Percentiles rank a stretch among this genome's conserved stretches.
Conservation (phyloP, 805 yeast species). For the Sugiyamaella mastotermitis region DNA sequence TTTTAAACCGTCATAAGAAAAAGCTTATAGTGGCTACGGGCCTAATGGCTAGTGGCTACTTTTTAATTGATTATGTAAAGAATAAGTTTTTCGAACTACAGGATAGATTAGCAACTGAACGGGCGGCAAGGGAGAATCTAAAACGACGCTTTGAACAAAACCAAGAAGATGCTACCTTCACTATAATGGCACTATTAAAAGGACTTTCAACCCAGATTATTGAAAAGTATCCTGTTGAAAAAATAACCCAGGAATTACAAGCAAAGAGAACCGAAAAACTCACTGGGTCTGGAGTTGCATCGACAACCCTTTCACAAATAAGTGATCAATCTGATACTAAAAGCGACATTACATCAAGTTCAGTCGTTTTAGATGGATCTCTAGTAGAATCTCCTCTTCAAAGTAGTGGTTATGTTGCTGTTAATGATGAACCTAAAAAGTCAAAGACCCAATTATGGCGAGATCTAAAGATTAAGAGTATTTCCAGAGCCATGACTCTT, state of each 20-base stretch:
- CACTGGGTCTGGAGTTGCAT: no score
- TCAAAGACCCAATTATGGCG: constrained; percentile 75
- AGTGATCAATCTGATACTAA: constrained; percentile 1
- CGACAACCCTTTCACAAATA: background rate
- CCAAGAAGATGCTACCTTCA: constrained; percentile 81
- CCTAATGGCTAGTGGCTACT: constrained; percentile 39
- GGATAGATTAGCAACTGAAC: constrained; percentile 47
- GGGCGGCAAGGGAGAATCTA: constrained; percentile 59
- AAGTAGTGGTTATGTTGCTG: background rate
- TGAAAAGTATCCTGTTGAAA: constrained; percentile 61
- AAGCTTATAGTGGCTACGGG: constrained; percentile 42
- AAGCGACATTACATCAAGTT: constrained; percentile 1
- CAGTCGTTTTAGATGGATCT: constrained; percentile 3
- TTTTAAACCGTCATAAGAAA: constrained; percentile 40
- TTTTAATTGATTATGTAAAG: constrained; percentile 39
- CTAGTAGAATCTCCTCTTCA: constrained; percentile 5
- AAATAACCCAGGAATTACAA: constrained; percentile 63
- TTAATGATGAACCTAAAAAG: constrained; percentile 24
- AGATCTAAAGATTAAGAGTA: constrained; percentile 65
- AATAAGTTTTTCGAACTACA: constrained; percentile 45
- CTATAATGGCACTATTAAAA: constrained; percentile 76
- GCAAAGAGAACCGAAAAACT: constrained; percentile 39
- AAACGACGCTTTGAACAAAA: constrained; percentile 84
- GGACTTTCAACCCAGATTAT: constrained; percentile 62
- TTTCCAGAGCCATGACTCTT: constrained; percentile 67